Percentiles rank a stretch among this genome's conserved stretches.
Evolutionary conservation across 202 grass and related monocot genomes (phyloP).

Genomic region (Panicum virgatum): DNA sequence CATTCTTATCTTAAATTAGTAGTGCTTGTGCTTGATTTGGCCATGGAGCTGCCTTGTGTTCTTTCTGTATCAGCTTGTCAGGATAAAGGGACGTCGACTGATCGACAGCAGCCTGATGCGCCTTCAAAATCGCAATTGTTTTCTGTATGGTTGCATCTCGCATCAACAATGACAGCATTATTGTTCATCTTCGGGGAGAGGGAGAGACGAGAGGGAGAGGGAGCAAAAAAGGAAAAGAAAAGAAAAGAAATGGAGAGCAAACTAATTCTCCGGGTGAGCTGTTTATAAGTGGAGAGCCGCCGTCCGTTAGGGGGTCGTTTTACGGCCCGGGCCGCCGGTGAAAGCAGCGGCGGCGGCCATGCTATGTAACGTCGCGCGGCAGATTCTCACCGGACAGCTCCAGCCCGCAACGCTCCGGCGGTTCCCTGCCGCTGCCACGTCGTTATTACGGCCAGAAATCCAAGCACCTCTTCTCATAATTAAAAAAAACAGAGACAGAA

Average conservation of each 20-base stretch:
- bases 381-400: constrained; percentile 25
- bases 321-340: not conserved
- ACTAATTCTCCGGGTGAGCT: not conserved
- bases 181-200: not conserved
- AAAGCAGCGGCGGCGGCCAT: not conserved
- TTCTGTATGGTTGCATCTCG: not conserved
- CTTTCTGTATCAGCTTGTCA: constrained; percentile 21
- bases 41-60: constrained; percentile 10
- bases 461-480: not conserved
- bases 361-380: not conserved
- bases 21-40: constrained; percentile 18
- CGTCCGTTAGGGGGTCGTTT: constrained; percentile 44
- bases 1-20: not conserved
- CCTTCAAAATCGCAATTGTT: not conserved
- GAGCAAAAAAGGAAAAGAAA: not conserved
- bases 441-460: not conserved
- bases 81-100: not conserved
- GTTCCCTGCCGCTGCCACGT: constrained; percentile 7
- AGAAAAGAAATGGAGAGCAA: not conserved
- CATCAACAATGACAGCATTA: not conserved
- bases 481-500: too few species aligned
- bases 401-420: not conserved
- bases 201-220: too few species aligned
- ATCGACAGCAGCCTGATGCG: not conserved
- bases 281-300: not conserved